phyloP scores from a whole-genome alignment of 2,329 filamentous ascomycete genomes.

The Boeremia lycopersici region DNA sequence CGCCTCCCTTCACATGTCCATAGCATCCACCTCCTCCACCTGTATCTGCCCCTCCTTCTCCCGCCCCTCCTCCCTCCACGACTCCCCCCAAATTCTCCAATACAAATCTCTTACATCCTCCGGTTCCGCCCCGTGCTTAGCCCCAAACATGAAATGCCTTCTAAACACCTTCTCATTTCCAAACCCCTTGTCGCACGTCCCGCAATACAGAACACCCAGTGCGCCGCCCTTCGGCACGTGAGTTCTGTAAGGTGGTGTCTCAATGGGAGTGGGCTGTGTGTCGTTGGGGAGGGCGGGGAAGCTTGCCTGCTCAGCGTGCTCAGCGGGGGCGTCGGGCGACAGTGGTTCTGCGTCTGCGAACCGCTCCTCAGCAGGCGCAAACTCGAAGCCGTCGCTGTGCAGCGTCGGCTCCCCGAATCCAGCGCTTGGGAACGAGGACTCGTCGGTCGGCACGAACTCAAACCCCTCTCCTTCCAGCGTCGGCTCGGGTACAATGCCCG shows the following conservation, averaged over 20 bases:
- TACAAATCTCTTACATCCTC: conserved; percentile 14
- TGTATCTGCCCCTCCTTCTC: not conserved
- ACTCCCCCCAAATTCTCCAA: conserved; percentile 8
- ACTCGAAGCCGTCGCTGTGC: conserved; percentile 2
- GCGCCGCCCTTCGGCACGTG: not conserved
- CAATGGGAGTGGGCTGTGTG: conserved; percentile 1
- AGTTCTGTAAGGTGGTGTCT: not conserved
- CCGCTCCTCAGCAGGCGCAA: not conserved
- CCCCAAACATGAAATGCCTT: conserved; percentile 16
- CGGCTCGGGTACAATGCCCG: not conserved
- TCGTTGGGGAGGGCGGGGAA: conserved; percentile 1
- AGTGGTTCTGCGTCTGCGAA: too few relatives aligned
- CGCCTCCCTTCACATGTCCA: not conserved
- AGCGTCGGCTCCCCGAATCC: not conserved
- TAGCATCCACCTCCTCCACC: not conserved
- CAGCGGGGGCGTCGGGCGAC: not conserved
- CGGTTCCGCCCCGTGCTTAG: conserved; percentile 8
- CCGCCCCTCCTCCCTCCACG: conserved; percentile 11
- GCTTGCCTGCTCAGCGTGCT: conserved; percentile 3
- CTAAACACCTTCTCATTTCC: conserved; percentile 19
- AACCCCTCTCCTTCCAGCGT: conserved; percentile 14
- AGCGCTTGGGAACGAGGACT: not conserved
- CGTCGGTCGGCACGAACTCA: conserved; percentile 1
- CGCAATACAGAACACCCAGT: conserved; percentile 15
- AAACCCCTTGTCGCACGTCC: conserved; percentile 13